Evolutionary conservation across 2,329 filamentous ascomycete genomes (phyloP).

Genomic region (Thelonectria blattea): DNA sequence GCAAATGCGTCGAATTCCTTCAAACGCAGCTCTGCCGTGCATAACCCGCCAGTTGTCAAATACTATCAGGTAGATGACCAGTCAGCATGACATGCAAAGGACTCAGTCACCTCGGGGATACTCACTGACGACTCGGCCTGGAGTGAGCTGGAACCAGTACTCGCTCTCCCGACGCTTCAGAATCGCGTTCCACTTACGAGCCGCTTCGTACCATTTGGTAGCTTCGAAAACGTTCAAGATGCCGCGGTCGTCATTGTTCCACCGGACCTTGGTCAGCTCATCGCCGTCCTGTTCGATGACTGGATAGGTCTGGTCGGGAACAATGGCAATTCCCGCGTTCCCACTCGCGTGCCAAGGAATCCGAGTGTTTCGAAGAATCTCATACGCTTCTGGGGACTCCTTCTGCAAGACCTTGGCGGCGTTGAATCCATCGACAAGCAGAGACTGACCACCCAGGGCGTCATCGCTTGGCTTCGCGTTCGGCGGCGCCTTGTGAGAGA

Average conservation of each 20-base stretch:
- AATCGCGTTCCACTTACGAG: slow-evolving; percentile 74
- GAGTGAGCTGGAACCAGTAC: slow-evolving; percentile 81
- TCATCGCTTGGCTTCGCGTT: slow-evolving; percentile 42
- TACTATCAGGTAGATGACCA: slow-evolving; percentile 54
- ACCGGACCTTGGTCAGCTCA: slow-evolving; percentile 69
- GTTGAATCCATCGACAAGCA: slow-evolving; percentile 86
- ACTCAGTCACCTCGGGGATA: slow-evolving; percentile 23
- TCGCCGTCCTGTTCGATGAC: slow-evolving; percentile 68
- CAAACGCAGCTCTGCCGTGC: slow-evolving; percentile 84
- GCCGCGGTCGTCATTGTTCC: slow-evolving; percentile 92
- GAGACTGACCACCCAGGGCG: slow-evolving; percentile 71
- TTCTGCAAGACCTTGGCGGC: slow-evolving; percentile 66
- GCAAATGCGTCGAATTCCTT: slow-evolving; percentile 84
- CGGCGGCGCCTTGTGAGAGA: slow-evolving; percentile 67
- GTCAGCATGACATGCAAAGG: slow-evolving; percentile 22
- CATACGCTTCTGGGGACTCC: slow-evolving; percentile 62
- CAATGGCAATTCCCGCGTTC: slow-evolving; percentile 81
- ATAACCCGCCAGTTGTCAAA: slow-evolving; percentile 97
- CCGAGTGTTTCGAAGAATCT: slow-evolving; percentile 59
- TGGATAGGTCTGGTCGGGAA: slow-evolving; percentile 72
- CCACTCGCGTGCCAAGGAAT: slow-evolving; percentile 88
- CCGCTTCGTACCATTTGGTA: slow-evolving; percentile 78
- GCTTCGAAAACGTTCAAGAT: slow-evolving; percentile 54
- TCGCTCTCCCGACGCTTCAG: slow-evolving; percentile 69
- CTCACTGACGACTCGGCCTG: slow-evolving; percentile 78